These are phyloP conservation scores for Boletus rufocinnamomeus DNA, from an alignment of 768 basidiomycete species.

Conservation along the genomic window DNA sequence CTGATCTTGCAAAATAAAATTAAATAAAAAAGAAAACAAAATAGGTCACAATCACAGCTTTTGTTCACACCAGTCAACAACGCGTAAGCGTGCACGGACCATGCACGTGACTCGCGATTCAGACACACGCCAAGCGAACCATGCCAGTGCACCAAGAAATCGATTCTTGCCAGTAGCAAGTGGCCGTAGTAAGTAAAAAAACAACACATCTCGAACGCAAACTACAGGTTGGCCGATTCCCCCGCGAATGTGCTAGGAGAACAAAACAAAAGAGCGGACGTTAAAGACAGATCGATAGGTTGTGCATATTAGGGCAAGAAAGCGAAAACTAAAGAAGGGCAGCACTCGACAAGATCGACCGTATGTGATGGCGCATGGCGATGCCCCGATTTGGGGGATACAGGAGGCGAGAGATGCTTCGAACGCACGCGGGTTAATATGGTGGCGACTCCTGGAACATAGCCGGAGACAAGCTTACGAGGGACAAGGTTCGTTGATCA, in stretches of 20 bases:
- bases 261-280: conserved; percentile 5
- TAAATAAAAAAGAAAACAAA: background rate
- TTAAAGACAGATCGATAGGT: conserved; percentile 11
- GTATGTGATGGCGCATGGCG: background rate
- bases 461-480: conserved; percentile 12
- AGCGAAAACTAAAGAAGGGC: background rate
- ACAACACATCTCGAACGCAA: conserved; percentile 1
- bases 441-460: background rate
- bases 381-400: conserved; percentile 13
- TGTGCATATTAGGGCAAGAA: conserved; percentile 3
- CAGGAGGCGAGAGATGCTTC: background rate
- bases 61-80: conserved; percentile 18
- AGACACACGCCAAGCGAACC: no score
- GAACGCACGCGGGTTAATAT: conserved; percentile 6
- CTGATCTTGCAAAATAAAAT: background rate
- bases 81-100: conserved; percentile 30
- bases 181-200: background rate
- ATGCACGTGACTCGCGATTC: conserved; percentile 30
- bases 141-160: no score
- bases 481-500: background rate
- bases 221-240: conserved; percentile 9
- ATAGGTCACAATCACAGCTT: background rate
- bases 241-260: background rate
- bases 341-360: conserved; percentile 4
- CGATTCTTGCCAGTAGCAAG: no score